These are phyloP conservation scores for Spathaspora sp. DNA, from an alignment of 1,139 yeast species.

Conservation along the genomic window DNA sequence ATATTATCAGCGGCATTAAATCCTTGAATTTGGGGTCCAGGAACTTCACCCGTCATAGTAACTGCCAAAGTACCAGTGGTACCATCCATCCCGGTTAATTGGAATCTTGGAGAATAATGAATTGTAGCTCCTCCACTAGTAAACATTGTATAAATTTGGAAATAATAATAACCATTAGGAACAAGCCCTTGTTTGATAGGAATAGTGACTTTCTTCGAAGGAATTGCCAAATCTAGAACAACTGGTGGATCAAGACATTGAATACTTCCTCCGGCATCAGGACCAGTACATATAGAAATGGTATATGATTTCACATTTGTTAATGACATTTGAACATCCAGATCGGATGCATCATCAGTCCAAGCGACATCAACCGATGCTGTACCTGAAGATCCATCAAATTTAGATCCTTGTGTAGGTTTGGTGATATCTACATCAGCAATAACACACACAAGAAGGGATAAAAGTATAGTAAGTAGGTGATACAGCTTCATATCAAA, in stretches of 20 bases:
- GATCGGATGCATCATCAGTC: constrained; percentile 53
- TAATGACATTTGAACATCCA: constrained; percentile 41
- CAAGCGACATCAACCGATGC: constrained; percentile 56
- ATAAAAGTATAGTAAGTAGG: constrained; percentile 5
- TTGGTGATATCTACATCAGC: constrained; percentile 61
- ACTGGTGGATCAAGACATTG: constrained; percentile 36
- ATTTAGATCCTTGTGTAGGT: constrained; percentile 53
- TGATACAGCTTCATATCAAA: constrained; percentile 3
- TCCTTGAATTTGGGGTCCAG: constrained; percentile 29
- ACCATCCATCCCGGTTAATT: constrained; percentile 71
- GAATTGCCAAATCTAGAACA: constrained; percentile 21
- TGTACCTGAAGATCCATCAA: constrained; percentile 47
- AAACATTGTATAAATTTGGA: constrained; percentile 58
- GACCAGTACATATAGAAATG: constrained; percentile 68
- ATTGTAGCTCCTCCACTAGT: constrained; percentile 53
- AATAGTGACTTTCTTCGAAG: constrained; percentile 36
- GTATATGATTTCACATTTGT: constrained; percentile 45
- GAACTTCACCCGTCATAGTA: constrained; percentile 30
- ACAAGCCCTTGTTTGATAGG: constrained; percentile 43
- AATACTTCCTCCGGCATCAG: constrained; percentile 41
- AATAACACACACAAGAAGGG: constrained; percentile 4
- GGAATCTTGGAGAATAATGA: constrained; percentile 70
- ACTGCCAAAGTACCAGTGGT: constrained; percentile 30
- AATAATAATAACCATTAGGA: constrained; percentile 63
- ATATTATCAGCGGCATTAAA: constrained; percentile 27